Base-by-base conservation (phyloP, 208 protist species). In the Crithidia thermophila region DNA sequence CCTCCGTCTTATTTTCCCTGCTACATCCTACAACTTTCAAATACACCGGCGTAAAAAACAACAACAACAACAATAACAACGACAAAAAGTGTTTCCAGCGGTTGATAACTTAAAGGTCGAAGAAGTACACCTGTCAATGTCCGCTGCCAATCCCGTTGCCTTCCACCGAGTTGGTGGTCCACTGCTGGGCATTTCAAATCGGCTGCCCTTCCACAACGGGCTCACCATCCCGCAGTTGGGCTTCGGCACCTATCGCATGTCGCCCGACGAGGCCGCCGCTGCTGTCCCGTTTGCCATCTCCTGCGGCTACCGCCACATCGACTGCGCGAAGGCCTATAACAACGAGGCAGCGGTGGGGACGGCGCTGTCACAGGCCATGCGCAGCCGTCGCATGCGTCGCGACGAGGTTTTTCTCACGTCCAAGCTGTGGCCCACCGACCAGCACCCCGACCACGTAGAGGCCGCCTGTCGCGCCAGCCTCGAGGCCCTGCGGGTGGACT, bases 381-480 rank as follows among this genome's bases (percentile, higher is more conserved):
- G 51, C 45, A 72, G 50, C 23, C 71, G 82, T 8, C 58, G 58
- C 14, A 53, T 96, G n/a, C 79, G 55, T 9, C 82, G 97, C 30
- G 93, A 98, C 20, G 90, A 98, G 37, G 25, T 98, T 23, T 99
- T 97, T 51, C 55, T 99, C 55, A 98, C 95, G 2, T 96, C 93
- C 3, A 99, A 99, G 69, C 69, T 99, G 20, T 98, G 94, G 87
- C 94, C 96, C 13, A 98, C 94, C 0, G 93, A 96, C 59, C 97
- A 99, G 70, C 84, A 90, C 55, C 85, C 83, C 18, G 79, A 95
- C 57, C 37, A 92, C 67, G 95, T 99, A 4, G 81, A 89, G 70
- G 59, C 71, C 25, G 92, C 92, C 16, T 97, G 89, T 76, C 68
- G 84, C n/a, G 68, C 91, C 55, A 91, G 82, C 16, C 66, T 98